Conservation (phyloP, 306 rosid species). For the Senna siamea region DNA sequence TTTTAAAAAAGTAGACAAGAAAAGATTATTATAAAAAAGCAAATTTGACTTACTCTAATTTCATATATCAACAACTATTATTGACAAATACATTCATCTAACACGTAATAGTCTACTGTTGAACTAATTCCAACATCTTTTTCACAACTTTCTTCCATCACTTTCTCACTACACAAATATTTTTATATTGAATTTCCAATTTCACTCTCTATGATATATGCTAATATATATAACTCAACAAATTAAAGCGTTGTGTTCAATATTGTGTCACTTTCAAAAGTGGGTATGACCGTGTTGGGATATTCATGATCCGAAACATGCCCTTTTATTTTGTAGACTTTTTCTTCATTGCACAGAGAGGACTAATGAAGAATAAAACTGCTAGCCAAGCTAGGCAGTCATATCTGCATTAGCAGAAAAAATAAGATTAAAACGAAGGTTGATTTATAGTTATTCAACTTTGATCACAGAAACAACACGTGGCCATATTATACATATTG, state of each 20-base stretch:
- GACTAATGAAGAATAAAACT: neutral
- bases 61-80: neutral
- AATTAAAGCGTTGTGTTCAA: neutral
- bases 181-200: neutral
- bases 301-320: slow-evolving; percentile 7
- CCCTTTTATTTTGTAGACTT: neutral
- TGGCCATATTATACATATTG: too few species aligned
- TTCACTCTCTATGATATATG: neutral
- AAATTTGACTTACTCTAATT: too few species aligned
- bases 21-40: too few species aligned
- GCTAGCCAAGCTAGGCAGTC: too few species aligned
- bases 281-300: neutral
- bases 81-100: neutral
- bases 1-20: too few species aligned
- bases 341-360: too few species aligned
- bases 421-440: too few species aligned
- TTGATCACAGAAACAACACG: neutral
- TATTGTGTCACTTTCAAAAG: neutral
- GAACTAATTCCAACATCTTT: neutral
- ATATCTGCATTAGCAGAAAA: too few species aligned
- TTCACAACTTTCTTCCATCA: slow-evolving; percentile 15
- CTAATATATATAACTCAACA: neutral
- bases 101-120: neutral
- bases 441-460: too few species aligned
- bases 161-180: neutral